phyloP scores from a whole-genome alignment of 1,284 basidiomycete genomes.

The Ceratobasidium theobromae region DNA sequence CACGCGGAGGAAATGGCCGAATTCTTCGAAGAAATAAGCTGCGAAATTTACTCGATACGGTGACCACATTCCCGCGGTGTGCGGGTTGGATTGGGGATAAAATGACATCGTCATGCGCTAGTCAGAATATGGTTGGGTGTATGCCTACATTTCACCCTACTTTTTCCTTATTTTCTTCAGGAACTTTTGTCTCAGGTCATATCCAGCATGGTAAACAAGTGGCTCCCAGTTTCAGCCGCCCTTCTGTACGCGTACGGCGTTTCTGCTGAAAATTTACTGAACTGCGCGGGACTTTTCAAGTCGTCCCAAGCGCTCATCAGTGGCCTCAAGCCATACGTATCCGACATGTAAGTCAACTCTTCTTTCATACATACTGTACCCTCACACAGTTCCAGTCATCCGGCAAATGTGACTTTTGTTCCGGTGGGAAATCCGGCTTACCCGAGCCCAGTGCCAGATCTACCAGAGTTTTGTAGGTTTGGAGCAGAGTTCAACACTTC shows the following conservation, averaged over 20 bases:
- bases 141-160: neutral
- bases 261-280: neutral
- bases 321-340: conserved; percentile 15
- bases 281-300: conserved; percentile 11
- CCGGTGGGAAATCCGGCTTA: conserved; percentile 11
- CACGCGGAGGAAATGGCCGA: neutral
- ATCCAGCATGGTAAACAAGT: neutral
- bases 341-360: neutral
- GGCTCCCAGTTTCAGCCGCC: neutral
- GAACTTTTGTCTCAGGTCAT: neutral
- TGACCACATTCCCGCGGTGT: neutral
- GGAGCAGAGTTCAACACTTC: conserved; percentile 29
- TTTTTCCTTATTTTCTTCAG: neutral
- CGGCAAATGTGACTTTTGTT: conserved; percentile 23
- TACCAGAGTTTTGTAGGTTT: conserved; percentile 28
- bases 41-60: neutral
- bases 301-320: conserved; percentile 1
- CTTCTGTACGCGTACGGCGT: neutral
- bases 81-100: neutral
- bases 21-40: neutral
- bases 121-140: neutral
- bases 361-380: neutral
- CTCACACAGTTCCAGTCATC: neutral
- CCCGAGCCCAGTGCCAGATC: conserved; percentile 8
- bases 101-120: neutral